phyloP scores from a whole-genome alignment of 192 early-diverging fungal species.

The Phlyctochytrium arcticum region DNA sequence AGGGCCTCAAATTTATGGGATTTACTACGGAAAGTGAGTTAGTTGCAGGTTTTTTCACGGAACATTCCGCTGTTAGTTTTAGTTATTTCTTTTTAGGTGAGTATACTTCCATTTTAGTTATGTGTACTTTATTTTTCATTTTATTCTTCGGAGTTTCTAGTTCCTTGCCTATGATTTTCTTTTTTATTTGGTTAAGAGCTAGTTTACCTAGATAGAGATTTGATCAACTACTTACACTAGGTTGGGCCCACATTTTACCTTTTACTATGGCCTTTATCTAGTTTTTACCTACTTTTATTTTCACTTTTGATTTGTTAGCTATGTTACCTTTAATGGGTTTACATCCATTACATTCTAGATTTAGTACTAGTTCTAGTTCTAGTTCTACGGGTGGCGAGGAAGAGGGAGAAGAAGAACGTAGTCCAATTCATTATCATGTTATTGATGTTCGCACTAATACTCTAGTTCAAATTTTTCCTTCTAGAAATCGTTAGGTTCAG shows the following conservation, averaged over 20 bases:
- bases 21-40: constrained; percentile 46
- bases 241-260: constrained; percentile 45
- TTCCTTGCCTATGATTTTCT: constrained; percentile 39
- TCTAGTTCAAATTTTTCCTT: too few relatives aligned
- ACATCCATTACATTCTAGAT: too few relatives aligned
- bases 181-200: constrained; percentile 49
- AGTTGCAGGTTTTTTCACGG: constrained; percentile 46
- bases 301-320: constrained; percentile 28
- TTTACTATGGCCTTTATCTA: constrained; percentile 45
- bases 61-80: constrained; percentile 45
- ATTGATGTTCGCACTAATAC: too few relatives aligned
- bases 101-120: constrained; percentile 38
- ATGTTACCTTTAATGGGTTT: too few relatives aligned
- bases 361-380: too few relatives aligned
- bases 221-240: constrained; percentile 43
- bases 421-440: too few relatives aligned
- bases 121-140: constrained; percentile 46
- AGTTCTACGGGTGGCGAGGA: too few relatives aligned
- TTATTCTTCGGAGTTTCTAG: constrained; percentile 48
- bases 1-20: too few relatives aligned
- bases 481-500: too few relatives aligned
- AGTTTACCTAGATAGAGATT: constrained; percentile 39
- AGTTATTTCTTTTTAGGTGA: constrained; percentile 48
- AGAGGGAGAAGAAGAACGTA: too few relatives aligned
- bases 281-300: constrained; percentile 40